A percentile compares a stretch with the other conserved stretches of the same genome.
These are phyloP conservation scores for Diplocarpon mali DNA, from an alignment of 2,329 filamentous ascomycete genomes.

Conservation along the genomic window DNA sequence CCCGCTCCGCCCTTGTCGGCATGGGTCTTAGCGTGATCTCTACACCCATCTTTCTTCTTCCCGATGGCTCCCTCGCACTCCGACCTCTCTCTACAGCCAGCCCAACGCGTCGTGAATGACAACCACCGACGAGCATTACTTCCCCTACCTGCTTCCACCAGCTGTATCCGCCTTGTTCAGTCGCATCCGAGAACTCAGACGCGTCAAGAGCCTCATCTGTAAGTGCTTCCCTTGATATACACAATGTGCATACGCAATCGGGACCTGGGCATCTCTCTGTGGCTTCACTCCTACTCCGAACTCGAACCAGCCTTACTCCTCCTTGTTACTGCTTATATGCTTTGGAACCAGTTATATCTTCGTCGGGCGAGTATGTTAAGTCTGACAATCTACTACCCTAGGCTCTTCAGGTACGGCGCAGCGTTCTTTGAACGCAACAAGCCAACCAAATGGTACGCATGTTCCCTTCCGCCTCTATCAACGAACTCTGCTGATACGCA, in stretches of 20 bases:
- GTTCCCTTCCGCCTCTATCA: neutral
- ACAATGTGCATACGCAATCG: constrained; percentile 10
- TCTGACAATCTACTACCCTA: constrained; percentile 18
- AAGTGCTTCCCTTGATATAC: constrained; percentile 18
- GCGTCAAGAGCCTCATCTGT: constrained; percentile 23
- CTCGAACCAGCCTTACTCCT: neutral
- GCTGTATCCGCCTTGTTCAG: constrained; percentile 22
- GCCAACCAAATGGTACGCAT: constrained; percentile 22
- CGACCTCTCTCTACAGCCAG: constrained; percentile 21
- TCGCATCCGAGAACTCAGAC: constrained; percentile 16
- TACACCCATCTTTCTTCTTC: constrained; percentile 24
- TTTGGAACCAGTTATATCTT: neutral
- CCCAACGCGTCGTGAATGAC: constrained; percentile 18
- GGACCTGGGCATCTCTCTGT: constrained; percentile 9
- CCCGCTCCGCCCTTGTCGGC: constrained; percentile 4
- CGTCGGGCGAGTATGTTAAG: constrained; percentile 7
- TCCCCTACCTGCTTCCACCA: constrained; percentile 23
- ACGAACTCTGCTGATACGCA: constrained; percentile 3
- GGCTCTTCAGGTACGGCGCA: constrained; percentile 13
- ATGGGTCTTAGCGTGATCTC: neutral
- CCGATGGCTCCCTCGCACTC: constrained; percentile 27
- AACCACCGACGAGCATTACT: constrained; percentile 20
- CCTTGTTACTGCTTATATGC: neutral
- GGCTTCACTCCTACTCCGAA: constrained; percentile 1
- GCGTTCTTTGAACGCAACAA: constrained; percentile 9